These are phyloP conservation scores for Tetradesmus lagerheimii DNA, from an alignment of 139 green algal species.

Conservation along the genomic window DNA sequence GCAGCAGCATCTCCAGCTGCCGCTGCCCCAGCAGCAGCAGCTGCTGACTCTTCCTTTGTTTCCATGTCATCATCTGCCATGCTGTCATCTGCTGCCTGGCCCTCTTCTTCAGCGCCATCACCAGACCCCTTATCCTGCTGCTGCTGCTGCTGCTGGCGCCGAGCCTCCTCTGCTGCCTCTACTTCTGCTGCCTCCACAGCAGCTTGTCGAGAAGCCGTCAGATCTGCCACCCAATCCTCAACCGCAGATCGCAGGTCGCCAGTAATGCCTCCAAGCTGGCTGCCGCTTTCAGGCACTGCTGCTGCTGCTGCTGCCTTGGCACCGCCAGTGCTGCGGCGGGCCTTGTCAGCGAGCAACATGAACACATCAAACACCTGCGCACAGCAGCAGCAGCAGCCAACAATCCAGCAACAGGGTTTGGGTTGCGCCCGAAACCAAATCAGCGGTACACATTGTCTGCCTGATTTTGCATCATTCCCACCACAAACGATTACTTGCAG, in stretches of 20 bases:
- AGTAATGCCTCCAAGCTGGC: background rate
- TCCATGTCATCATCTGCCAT: too few species aligned
- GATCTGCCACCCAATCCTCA: conserved; percentile 43
- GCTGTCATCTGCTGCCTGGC: background rate
- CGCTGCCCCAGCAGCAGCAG: background rate
- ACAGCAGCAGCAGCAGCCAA: background rate
- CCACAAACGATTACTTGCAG: too few species aligned
- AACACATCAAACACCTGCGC: conserved; percentile 63
- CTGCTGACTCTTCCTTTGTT: background rate
- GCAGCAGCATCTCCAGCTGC: background rate
- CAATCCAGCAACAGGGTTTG: background rate
- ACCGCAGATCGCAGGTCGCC: background rate
- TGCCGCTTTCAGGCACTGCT: background rate
- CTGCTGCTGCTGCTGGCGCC: conserved; percentile 8
- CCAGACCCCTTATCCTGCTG: background rate
- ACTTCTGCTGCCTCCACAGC: conserved; percentile 44
- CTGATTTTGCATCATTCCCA: too few species aligned
- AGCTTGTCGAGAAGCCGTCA: conserved; percentile 25
- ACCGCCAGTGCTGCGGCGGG: background rate
- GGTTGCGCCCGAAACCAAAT: too few species aligned
- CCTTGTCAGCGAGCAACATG: conserved; percentile 47
- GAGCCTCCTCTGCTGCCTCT: conserved; percentile 16
- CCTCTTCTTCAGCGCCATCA: conserved; percentile 18
- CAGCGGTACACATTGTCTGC: too few species aligned
- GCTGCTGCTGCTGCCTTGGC: background rate